A percentile compares a stretch with the other conserved stretches of the same genome.
These are phyloP conservation scores for Penicillium cataractarum DNA, from an alignment of 495 filamentous ascomycete species.

Conservation along the genomic window DNA sequence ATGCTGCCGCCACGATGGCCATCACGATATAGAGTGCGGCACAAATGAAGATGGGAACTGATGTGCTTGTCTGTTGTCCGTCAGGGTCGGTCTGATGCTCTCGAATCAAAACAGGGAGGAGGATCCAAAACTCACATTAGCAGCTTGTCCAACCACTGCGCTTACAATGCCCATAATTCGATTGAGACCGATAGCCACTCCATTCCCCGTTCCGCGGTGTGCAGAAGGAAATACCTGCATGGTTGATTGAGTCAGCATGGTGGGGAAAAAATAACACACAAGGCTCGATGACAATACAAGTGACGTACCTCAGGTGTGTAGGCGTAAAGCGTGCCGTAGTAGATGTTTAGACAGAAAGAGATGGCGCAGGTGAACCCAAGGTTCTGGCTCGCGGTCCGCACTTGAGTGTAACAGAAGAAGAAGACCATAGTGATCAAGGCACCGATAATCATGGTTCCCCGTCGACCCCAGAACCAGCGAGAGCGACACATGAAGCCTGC, in stretches of 20 bases:
- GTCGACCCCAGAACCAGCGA: conserved; percentile 57
- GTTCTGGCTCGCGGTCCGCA: conserved; percentile 61
- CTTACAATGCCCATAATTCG: conserved; percentile 74
- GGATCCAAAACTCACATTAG: conserved; percentile 41
- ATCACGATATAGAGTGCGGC: conserved; percentile 67
- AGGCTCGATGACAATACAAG: neutral
- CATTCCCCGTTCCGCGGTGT: conserved; percentile 72
- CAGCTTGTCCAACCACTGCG: conserved; percentile 63
- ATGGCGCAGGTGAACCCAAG: conserved; percentile 68
- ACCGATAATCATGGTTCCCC: conserved; percentile 68
- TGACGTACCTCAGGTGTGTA: conserved; percentile 50
- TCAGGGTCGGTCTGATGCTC: neutral
- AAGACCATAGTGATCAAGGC: conserved; percentile 65
- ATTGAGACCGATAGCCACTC: conserved; percentile 68
- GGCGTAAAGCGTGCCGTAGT: conserved; percentile 74
- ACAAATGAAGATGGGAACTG: conserved; percentile 70
- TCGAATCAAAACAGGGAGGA: neutral
- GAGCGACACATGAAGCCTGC: conserved; percentile 66
- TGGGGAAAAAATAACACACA: neutral
- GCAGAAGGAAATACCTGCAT: conserved; percentile 57
- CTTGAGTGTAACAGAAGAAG: conserved; percentile 71
- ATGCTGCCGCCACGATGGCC: conserved; percentile 59
- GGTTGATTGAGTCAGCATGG: neutral
- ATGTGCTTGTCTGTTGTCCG: conserved; percentile 49
- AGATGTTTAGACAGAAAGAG: conserved; percentile 69